These are phyloP conservation scores for Karstenula rhodostoma DNA, from an alignment of 2,329 filamentous ascomycete genomes.

Conservation along the genomic window DNA sequence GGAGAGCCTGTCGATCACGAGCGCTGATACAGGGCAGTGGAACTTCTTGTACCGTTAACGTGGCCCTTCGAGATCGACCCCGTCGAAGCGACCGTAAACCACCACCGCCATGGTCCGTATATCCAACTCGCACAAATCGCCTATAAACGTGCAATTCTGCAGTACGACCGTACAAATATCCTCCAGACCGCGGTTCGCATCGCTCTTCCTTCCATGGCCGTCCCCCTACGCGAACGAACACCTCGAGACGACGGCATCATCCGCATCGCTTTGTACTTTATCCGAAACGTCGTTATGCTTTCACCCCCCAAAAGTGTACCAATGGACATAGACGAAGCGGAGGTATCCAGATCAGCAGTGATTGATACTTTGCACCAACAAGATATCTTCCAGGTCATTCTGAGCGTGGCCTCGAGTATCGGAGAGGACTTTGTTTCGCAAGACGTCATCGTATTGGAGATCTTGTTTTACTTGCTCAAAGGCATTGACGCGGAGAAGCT, in stretches of 20 bases:
- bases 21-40: conserved; percentile 61
- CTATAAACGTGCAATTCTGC: conserved; percentile 90
- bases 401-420: conserved; percentile 91
- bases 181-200: conserved; percentile 82
- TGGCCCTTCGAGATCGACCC: conserved; percentile 88
- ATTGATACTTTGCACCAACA: conserved; percentile 91
- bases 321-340: conserved; percentile 86
- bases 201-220: conserved; percentile 84
- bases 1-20: neutral
- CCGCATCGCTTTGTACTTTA: conserved; percentile 85
- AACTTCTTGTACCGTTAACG: conserved; percentile 89
- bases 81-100: conserved; percentile 87
- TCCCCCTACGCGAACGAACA: conserved; percentile 76
- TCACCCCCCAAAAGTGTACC: conserved; percentile 74
- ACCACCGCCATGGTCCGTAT: conserved; percentile 89
- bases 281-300: conserved; percentile 90
- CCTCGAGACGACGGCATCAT: conserved; percentile 89
- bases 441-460: conserved; percentile 88
- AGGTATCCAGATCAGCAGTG: conserved; percentile 85
- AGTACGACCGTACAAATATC: conserved; percentile 78
- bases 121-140: conserved; percentile 85
- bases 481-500: conserved; percentile 84
- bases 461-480: conserved; percentile 91
- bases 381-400: conserved; percentile 83
- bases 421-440: conserved; percentile 91